phyloP scores from a whole-genome alignment of 306 rosid genomes.

The Begonia peltatifolia region DNA sequence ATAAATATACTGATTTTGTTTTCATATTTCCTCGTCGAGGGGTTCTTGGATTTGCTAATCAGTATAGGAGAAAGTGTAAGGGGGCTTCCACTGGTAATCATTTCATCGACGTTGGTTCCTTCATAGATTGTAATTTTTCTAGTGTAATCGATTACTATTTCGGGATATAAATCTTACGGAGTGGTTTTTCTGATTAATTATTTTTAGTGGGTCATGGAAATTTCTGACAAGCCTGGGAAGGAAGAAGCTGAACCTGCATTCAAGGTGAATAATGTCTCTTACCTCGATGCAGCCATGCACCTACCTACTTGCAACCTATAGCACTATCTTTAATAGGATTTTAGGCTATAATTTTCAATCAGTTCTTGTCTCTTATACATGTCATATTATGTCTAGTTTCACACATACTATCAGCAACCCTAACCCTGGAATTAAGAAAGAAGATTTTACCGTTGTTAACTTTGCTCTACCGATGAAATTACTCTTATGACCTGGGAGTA shows the following conservation, averaged over 20 bases:
- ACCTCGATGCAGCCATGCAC: too few relatives aligned
- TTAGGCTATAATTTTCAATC: neutral
- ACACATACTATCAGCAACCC: neutral
- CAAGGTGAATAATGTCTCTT: conserved; percentile 39
- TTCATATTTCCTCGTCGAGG: conserved; percentile 58
- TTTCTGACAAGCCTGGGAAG: conserved; percentile 88
- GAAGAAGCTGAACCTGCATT: conserved; percentile 88
- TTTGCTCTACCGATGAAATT: too few relatives aligned
- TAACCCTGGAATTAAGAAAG: too few relatives aligned
- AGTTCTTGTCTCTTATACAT: neutral
- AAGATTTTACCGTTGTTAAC: too few relatives aligned
- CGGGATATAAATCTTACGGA: neutral
- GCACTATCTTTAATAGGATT: too few relatives aligned
- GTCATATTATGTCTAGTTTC: neutral
- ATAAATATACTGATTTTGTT: conserved; percentile 29
- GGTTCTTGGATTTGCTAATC: conserved; percentile 40
- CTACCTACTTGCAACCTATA: too few relatives aligned
- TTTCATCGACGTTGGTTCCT: conserved; percentile 4
- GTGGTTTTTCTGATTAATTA: conserved; percentile 11
- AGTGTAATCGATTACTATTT: neutral
- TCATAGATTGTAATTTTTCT: neutral
- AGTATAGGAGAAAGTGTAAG: conserved; percentile 90
- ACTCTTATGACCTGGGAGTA: too few relatives aligned
- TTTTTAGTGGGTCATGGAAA: conserved; percentile 85
- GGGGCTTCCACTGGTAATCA: conserved; percentile 83